Evolutionary conservation across 371 early-diverging fungal species (phyloP).

Genomic region (Cladochytrium tenue): DNA sequence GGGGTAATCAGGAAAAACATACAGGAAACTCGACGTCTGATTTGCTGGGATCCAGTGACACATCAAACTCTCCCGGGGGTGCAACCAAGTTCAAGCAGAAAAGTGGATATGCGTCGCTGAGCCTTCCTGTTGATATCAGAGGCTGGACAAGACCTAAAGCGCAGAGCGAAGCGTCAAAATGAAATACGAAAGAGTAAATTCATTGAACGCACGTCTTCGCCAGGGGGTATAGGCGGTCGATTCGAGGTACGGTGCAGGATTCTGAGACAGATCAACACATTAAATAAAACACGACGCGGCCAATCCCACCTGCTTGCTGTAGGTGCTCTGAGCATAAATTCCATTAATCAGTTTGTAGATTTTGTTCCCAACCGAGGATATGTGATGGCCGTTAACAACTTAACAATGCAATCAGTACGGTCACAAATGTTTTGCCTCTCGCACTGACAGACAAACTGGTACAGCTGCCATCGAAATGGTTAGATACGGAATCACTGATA

Average conservation of each 20-base stretch:
- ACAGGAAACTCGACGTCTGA: slow-evolving; percentile 47
- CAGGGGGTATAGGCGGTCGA: not conserved
- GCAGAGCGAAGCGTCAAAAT: not conserved
- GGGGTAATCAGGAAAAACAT: slow-evolving; percentile 8
- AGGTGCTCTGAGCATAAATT: slow-evolving; percentile 42
- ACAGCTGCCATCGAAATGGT: slow-evolving; percentile 14
- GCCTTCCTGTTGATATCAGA: not conserved
- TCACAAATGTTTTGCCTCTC: slow-evolving; percentile 5
- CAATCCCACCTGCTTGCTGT: slow-evolving; percentile 25
- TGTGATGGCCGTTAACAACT: slow-evolving; percentile 57
- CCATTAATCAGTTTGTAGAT: slow-evolving; percentile 46
- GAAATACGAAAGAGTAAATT: not conserved
- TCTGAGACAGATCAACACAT: not conserved
- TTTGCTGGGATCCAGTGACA: slow-evolving; percentile 51
- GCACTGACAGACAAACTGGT: slow-evolving; percentile 33
- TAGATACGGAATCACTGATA: not conserved
- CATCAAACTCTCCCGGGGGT: slow-evolving; percentile 44
- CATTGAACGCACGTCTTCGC: slow-evolving; percentile 6
- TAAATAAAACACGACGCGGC: slow-evolving; percentile 6
- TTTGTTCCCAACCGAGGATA: slow-evolving; percentile 31
- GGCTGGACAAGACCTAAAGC: not conserved
- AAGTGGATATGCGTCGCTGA: slow-evolving; percentile 46
- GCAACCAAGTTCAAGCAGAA: slow-evolving; percentile 53
- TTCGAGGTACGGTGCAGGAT: not conserved
- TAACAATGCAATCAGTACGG: slow-evolving; percentile 15